Evolutionary conservation across 1,284 basidiomycete species (phyloP).

Genomic region (Schizophyllum amplum): DNA sequence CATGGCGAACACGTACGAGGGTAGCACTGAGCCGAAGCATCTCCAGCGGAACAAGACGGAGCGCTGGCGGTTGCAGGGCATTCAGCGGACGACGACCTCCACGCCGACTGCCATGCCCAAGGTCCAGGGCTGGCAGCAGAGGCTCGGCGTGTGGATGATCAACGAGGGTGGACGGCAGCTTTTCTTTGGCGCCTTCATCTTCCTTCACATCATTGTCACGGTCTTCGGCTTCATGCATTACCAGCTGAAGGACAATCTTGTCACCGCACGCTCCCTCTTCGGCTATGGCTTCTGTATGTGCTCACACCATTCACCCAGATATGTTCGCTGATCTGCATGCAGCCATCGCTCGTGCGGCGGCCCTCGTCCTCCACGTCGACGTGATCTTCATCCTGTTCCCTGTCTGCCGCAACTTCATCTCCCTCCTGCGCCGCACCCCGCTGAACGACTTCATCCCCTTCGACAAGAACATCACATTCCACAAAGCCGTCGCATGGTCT

Average conservation of each 20-base stretch:
- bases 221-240: constrained; percentile 73
- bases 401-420: constrained; percentile 87
- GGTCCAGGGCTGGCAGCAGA: constrained; percentile 33
- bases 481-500: constrained; percentile 84
- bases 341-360: constrained; percentile 80
- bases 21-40: constrained; percentile 8
- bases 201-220: constrained; percentile 70
- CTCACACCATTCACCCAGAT: constrained; percentile 3
- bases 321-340: constrained; percentile 1
- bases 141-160: constrained; percentile 76
- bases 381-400: constrained; percentile 87
- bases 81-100: constrained; percentile 26
- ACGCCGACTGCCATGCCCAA: constrained; percentile 22
- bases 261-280: constrained; percentile 55
- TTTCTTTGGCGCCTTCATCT: constrained; percentile 70
- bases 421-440: constrained; percentile 72
- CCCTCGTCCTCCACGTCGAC: constrained; percentile 81
- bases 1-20: background rate
- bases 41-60: constrained; percentile 20
- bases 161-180: constrained; percentile 76
- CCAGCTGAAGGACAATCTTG: constrained; percentile 68
- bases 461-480: constrained; percentile 83
- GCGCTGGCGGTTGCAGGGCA: constrained; percentile 17
- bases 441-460: constrained; percentile 83
- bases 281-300: constrained; percentile 69